Evolutionary conservation across 75 land plant species (phyloP), one percentile per base, ranked within the genome.

Genomic region (Ceratopteris richardii): DNA sequence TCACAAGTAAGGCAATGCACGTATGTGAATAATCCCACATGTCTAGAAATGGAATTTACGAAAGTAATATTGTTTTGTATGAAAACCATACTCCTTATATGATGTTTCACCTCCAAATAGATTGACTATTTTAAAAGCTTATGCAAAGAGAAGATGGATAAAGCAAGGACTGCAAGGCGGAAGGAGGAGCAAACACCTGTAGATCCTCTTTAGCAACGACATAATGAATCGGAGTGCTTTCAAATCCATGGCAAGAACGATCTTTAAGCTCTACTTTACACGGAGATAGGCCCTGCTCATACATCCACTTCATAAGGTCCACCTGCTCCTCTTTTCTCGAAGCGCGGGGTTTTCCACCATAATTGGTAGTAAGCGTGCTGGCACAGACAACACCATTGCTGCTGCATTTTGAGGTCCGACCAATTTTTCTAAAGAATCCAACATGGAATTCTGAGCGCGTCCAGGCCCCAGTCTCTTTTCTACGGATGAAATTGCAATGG

Each of bases 201-300:
- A 94, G 81, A 54, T 94, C 88, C 51, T 94, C 87, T 44, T 87
- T 90, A 31, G 96, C 96, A 54, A 84, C 96, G 1, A 94, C 83
- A 50, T 83, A 90, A 43, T 77, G 90, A 21, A 94, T 94, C 12
- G 96, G 64, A 40, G 54, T 39, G 24, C 69, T 85, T 19, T 86
- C 80, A 60, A 46, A 66, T 23, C 83, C 82, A 22, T 64, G 56
- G 37, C 37, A 33, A 29, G 77, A 73, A 56, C 72, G 69, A 39
- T 93, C 95, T 46, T 66, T 63, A 27, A 94, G 81, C 37, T 64
- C 70, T 10, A 94, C 86, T 66, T 81, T 94, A 63, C 96, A 89
- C 19, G 84, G 80, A 18, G 98, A 90, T 1, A 94, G 68, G 9
- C 98, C 98, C 25, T 94, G 75, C 25, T 61, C 52, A 41, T 77